phyloP scores from a whole-genome alignment of 192 early-diverging fungal genomes.

The Fimicolochytrium jonesii region DNA sequence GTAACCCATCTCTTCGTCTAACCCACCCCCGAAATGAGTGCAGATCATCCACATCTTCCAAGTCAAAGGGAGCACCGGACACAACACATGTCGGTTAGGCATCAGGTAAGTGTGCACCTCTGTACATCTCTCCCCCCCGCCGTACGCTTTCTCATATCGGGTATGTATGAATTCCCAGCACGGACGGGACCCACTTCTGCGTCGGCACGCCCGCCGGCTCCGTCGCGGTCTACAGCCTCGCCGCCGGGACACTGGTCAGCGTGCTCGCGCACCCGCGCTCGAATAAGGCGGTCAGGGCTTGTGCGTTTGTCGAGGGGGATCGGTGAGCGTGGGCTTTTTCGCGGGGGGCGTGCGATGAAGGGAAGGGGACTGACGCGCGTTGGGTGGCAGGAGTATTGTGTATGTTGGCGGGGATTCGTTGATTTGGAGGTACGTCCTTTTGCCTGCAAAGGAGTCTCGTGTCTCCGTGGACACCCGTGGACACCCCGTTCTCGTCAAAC shows the following conservation, averaged over 20 bases:
- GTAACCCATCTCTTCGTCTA: too few relatives aligned
- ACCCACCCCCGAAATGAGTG: too few relatives aligned
- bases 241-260: slow-evolving; percentile 56
- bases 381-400: slow-evolving; percentile 58
- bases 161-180: neutral
- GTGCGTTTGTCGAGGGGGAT: slow-evolving; percentile 71
- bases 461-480: too few relatives aligned
- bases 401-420: slow-evolving; percentile 73
- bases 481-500: too few relatives aligned
- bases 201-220: slow-evolving; percentile 71
- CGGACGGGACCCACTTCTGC: slow-evolving; percentile 50
- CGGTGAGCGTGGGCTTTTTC: slow-evolving; percentile 39
- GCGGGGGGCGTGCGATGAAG: too few relatives aligned
- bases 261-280: slow-evolving; percentile 72
- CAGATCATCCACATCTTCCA: slow-evolving; percentile 40
- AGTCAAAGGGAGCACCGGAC: slow-evolving; percentile 40
- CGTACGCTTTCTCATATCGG: neutral
- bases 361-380: too few relatives aligned
- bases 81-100: slow-evolving; percentile 53
- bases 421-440: slow-evolving; percentile 83
- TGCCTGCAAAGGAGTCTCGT: too few relatives aligned
- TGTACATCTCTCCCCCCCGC: too few relatives aligned
- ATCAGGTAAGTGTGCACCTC: slow-evolving; percentile 45
- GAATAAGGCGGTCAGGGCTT: slow-evolving; percentile 73
- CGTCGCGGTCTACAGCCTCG: slow-evolving; percentile 68